Conservation (phyloP, 305 asterid genomes). For the Andrographis paniculata region DNA sequence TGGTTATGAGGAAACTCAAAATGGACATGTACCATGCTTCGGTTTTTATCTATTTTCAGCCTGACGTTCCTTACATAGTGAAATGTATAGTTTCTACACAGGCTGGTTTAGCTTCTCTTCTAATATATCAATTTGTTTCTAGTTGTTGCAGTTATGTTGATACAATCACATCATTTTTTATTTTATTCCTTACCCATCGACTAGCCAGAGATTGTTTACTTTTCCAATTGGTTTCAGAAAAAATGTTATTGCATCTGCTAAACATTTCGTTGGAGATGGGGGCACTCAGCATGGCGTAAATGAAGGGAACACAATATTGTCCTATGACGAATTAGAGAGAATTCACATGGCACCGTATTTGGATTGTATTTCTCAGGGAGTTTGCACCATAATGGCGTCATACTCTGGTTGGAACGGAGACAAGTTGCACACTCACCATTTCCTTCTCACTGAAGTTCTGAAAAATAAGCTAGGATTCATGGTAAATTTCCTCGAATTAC, state of each 20-base stretch:
- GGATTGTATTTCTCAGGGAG: constrained; percentile 79
- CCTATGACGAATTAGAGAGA: constrained; percentile 65
- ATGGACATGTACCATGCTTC: background rate
- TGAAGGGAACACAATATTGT: constrained; percentile 40
- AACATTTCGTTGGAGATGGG: constrained; percentile 59
- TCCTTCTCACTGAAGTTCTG: constrained; percentile 70
- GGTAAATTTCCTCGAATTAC: constrained; percentile 33
- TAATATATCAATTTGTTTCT: constrained; percentile 12
- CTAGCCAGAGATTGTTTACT: constrained; percentile 12
- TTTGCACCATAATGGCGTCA: constrained; percentile 91
- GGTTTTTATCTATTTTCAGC: constrained; percentile 13
- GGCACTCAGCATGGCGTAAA: constrained; percentile 45
- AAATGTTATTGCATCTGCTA: constrained; percentile 47
- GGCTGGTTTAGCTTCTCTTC: constrained; percentile 2
- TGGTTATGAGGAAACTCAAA: constrained; percentile 2
- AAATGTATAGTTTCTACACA: constrained; percentile 5
- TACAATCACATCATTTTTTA: constrained; percentile 1
- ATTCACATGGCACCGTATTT: constrained; percentile 81
- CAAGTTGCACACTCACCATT: constrained; percentile 50
- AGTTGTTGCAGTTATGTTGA: constrained; percentile 4
- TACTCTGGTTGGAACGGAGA: constrained; percentile 79
- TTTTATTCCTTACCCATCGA: constrained; percentile 16
- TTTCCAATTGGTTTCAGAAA: constrained; percentile 27
- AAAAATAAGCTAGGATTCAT: constrained; percentile 83
- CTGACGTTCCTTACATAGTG: background rate